These are phyloP conservation scores for Brasenia schreberi DNA, from an alignment of 164 flowering plant species.

Conservation along the genomic window DNA sequence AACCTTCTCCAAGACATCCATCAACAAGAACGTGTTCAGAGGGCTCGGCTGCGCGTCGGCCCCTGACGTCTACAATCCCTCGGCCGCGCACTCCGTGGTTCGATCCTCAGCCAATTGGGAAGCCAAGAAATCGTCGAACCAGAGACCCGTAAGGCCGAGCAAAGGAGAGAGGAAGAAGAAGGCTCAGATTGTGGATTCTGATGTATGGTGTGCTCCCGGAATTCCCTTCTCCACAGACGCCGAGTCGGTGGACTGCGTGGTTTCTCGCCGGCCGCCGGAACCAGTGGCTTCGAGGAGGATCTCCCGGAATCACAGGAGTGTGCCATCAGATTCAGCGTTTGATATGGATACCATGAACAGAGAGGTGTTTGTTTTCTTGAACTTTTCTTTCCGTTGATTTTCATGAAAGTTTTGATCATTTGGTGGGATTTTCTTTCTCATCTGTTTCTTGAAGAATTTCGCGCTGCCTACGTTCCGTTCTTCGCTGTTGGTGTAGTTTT, in stretches of 20 bases:
- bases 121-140: slow-evolving; percentile 37
- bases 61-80: slow-evolving; percentile 1
- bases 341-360: background rate
- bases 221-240: slow-evolving; percentile 45
- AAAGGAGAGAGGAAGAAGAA: slow-evolving; percentile 8
- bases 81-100: slow-evolving; percentile 10
- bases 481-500: too few species aligned
- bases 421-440: too few species aligned
- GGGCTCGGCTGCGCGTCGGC: background rate
- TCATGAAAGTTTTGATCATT: too few species aligned
- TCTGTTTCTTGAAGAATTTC: too few species aligned
- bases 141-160: slow-evolving; percentile 5
- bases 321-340: background rate
- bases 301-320: background rate
- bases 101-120: slow-evolving; percentile 78
- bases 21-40: background rate
- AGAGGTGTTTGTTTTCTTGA: background rate
- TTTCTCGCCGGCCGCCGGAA: slow-evolving; percentile 1
- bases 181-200: slow-evolving; percentile 32
- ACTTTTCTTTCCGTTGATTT: too few species aligned
- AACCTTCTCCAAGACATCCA: background rate
- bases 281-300: background rate
- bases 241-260: slow-evolving; percentile 58
- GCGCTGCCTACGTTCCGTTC: too few species aligned
- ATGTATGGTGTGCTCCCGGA: slow-evolving; percentile 86